Base-by-base conservation (phyloP, 768 basidiomycete species). In the Phlebiopsis flavidoalba region DNA sequence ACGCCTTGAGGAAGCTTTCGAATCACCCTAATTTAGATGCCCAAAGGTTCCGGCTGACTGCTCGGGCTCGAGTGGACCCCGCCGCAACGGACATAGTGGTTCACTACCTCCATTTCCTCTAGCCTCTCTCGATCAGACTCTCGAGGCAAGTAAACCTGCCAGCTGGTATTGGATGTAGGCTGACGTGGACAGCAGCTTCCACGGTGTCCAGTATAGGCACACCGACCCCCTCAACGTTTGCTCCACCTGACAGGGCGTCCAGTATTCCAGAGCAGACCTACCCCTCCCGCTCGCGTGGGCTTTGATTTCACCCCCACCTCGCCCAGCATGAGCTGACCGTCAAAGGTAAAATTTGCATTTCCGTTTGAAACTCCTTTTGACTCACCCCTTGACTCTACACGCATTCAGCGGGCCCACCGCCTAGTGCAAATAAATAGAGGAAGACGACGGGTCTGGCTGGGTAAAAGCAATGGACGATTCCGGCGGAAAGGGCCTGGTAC, bases 381-480 rank as follows among this genome's bases (percentile, higher is more conserved):
- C 47, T 21, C 40, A 24, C 53, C 40, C n/a, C 48, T 36, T 47
- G 21, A 22, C 60, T 37, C 57, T 33, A 43, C n/a, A 31, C 47
- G 3, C 47, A 37, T 31, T 65, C 70, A 88, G 91, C 89, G 74
- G 90, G 88, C n/a, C n/a, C 26, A 71, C 75, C 43, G 71, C 69
- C n/a, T n/a, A 4, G 86, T 95, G 15, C 78, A 79, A 59, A 77
- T 95, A 43, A n/a, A 69, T 91, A 19, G 91, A 94, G 69, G 82
- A 85, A 62, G 91, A 94, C 62, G 92, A 93, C 65, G 91, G 90
- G 11, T 91, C 89, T 15, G 91, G 91, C 2, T 93, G 91, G 92
- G 82, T 89, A 11, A 93, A 93, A 70, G 88, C 93, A 8, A 70
- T 73, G 22, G 80, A 88, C 67, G 67, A 73, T 43, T 71, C 72